These are phyloP conservation scores for Xylaria sp. DNA, from an alignment of 2,329 filamentous ascomycete genomes.

Conservation along the genomic window DNA sequence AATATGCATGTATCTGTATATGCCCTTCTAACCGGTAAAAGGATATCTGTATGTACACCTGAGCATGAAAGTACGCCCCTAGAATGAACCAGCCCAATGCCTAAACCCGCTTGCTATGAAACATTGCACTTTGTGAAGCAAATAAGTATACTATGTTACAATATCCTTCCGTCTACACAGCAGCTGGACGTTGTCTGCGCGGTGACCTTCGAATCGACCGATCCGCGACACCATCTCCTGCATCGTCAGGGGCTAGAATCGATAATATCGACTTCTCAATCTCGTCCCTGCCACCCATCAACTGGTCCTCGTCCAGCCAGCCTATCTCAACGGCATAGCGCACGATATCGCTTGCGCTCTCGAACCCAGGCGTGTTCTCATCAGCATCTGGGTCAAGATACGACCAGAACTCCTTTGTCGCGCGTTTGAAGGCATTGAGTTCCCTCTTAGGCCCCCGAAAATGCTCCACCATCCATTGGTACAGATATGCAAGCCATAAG, in stretches of 20 bases:
- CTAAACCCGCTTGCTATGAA: constrained; percentile 28
- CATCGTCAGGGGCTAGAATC: constrained; percentile 41
- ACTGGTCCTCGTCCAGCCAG: constrained; percentile 66
- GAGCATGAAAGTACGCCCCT: constrained; percentile 2
- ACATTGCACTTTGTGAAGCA: constrained; percentile 3
- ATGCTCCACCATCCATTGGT: constrained; percentile 61
- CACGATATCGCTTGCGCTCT: constrained; percentile 66
- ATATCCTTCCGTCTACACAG: constrained; percentile 18
- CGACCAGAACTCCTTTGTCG: constrained; percentile 64
- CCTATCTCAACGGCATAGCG: constrained; percentile 67
- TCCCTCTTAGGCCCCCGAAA: constrained; percentile 61
- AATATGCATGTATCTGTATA: constrained; percentile 1
- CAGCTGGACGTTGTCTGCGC: constrained; percentile 37
- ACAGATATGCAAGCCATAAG: constrained; percentile 72
- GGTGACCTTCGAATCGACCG: constrained; percentile 43
- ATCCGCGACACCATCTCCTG: constrained; percentile 30
- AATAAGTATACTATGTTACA: constrained; percentile 23
- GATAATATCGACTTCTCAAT: constrained; percentile 51
- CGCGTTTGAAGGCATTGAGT: constrained; percentile 58
- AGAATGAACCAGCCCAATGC: constrained; percentile 1
- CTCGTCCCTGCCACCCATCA: constrained; percentile 54
- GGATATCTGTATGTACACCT: constrained; percentile 2
- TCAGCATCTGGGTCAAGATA: constrained; percentile 65
- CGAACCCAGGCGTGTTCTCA: constrained; percentile 61
- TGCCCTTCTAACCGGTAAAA: background rate